Conservation (phyloP, 331 rosid genomes). For the Acacia concinna region DNA sequence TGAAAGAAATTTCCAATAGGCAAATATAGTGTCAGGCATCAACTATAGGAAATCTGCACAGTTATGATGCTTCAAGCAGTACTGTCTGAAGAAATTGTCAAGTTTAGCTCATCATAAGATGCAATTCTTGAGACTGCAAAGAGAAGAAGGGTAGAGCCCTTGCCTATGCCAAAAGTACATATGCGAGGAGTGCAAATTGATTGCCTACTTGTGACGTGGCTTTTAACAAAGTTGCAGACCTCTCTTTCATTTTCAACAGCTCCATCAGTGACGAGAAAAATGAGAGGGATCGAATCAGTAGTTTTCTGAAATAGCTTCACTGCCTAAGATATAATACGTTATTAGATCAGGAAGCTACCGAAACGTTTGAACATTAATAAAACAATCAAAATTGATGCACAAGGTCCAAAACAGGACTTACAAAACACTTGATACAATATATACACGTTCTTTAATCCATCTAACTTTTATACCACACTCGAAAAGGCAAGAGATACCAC, state of each 20-base stretch:
- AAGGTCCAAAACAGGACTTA: neutral
- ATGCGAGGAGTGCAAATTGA: conserved; percentile 62
- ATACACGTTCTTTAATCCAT: conserved; percentile 1
- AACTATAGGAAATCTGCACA: conserved; percentile 7
- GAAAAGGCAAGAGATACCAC: neutral
- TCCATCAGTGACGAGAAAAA: conserved; percentile 90
- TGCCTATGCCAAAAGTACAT: conserved; percentile 91
- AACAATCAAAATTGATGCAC: conserved; percentile 13
- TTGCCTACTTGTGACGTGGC: conserved; percentile 42
- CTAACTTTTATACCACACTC: conserved; percentile 10
- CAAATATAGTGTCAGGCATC: neutral
- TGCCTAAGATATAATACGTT: conserved; percentile 60
- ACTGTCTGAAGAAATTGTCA: conserved; percentile 15
- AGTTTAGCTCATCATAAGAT: conserved; percentile 4
- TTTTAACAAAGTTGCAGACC: conserved; percentile 66
- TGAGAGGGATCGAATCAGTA: conserved; percentile 60
- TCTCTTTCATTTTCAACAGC: conserved; percentile 84
- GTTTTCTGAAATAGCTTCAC: conserved; percentile 63
- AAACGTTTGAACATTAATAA: conserved; percentile 19
- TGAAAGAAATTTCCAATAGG: neutral
- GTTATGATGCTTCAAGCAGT: neutral
- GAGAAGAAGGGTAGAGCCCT: conserved; percentile 39
- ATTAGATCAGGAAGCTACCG: conserved; percentile 6
- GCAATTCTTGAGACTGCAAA: conserved; percentile 13
- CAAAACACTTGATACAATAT: conserved; percentile 4